Evolutionary conservation across 768 basidiomycete genomes (phyloP).

Genomic region (Leccinum sublutescens): DNA sequence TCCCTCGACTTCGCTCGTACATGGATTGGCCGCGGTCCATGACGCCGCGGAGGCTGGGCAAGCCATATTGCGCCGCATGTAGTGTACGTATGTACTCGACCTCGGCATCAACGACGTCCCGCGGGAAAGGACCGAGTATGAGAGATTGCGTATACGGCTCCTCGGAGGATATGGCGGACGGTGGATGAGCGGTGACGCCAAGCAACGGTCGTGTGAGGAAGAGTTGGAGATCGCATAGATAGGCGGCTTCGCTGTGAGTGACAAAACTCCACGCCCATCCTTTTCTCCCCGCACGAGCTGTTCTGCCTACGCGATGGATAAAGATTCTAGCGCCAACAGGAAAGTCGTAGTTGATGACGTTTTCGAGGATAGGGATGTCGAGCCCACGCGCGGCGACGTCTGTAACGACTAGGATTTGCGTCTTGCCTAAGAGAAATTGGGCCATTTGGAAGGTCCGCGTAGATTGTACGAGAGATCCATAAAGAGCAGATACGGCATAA

Average conservation of each 20-base stretch:
- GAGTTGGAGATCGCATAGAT: conserved; percentile 88
- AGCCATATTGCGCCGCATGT: conserved; percentile 59
- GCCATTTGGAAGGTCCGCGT: conserved; percentile 91
- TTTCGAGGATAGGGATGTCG: conserved; percentile 94
- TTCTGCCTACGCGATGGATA: conserved; percentile 95
- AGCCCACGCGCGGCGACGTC: conserved; percentile 98
- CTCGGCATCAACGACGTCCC: conserved; percentile 78
- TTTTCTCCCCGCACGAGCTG: conserved; percentile 90
- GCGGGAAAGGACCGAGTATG: conserved; percentile 79
- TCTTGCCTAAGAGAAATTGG: conserved; percentile 75
- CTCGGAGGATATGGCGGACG: conserved; percentile 45
- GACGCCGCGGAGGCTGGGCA: conserved; percentile 70
- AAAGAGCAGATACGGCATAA: conserved; percentile 91
- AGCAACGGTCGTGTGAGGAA: conserved; percentile 82
- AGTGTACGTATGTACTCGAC: conserved; percentile 74
- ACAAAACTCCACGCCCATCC: conserved; percentile 98
- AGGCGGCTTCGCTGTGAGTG: conserved; percentile 81
- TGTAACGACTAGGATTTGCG: conserved; percentile 89
- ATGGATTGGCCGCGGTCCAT: conserved; percentile 88
- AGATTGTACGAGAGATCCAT: conserved; percentile 90
- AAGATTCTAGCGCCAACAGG: conserved; percentile 92
- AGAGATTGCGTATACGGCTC: conserved; percentile 69
- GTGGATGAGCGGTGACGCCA: conserved; percentile 36
- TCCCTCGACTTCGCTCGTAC: conserved; percentile 93
- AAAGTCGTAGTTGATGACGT: conserved; percentile 98